These are phyloP conservation scores for Trametes sp. DNA, from an alignment of 1,284 basidiomycete species.

Conservation along the genomic window DNA sequence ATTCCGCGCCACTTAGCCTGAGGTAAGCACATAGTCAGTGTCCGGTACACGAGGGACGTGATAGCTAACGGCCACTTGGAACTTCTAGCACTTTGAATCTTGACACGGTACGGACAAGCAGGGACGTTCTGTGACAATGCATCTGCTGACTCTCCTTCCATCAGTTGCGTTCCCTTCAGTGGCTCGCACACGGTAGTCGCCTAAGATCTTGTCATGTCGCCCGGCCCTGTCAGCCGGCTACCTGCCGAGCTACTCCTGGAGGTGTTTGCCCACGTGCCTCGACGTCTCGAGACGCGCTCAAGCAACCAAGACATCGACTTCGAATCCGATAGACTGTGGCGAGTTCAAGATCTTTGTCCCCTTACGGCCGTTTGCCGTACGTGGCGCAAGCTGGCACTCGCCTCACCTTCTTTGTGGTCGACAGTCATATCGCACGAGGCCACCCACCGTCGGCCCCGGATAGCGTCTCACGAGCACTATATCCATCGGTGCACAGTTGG, in stretches of 20 bases:
- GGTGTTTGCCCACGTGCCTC: neutral
- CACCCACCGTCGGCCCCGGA: neutral
- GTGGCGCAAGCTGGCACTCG: neutral
- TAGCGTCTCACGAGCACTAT: neutral
- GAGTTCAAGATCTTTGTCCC: neutral
- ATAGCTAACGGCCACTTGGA: neutral
- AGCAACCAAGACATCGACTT: neutral
- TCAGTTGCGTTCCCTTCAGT: neutral
- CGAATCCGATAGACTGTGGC: neutral
- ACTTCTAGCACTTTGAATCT: neutral
- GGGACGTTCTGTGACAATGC: neutral
- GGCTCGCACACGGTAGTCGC: neutral
- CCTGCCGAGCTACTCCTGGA: neutral
- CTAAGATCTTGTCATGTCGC: neutral
- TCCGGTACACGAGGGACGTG: neutral
- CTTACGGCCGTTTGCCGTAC: neutral
- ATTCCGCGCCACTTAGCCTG: neutral
- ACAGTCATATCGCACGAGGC: neutral
- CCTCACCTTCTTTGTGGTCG: neutral
- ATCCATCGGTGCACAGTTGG: neutral
- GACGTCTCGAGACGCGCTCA: neutral
- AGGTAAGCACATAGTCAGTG: neutral
- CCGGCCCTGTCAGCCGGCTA: neutral
- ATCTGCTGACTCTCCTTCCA: neutral
- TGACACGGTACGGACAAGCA: neutral